Evolutionary conservation across 352 stramenopile species (phyloP), one percentile per base, ranked within the genome.

Genomic region (Blastocystis sp.): DNA sequence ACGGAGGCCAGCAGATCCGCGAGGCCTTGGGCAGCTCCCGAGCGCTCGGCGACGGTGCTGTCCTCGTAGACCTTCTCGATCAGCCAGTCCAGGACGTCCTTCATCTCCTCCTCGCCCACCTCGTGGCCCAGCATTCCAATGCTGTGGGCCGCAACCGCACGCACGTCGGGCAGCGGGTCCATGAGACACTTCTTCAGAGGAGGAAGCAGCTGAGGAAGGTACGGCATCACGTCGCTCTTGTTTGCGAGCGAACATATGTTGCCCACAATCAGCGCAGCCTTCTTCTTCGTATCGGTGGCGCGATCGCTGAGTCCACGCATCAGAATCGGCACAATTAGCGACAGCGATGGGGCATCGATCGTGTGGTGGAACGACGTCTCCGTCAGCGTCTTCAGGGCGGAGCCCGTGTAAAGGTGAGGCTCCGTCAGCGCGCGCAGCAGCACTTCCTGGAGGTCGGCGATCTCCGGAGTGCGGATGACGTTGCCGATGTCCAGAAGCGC

Each of bases 241-340:
- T 98, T 95, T 87, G 97, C 97, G 57, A 99, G 98, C 4, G 93
- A 95, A 87, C 94, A 97, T 89, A 99, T 99, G 87, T 97, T 99
- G 72, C 97, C 96, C 24, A 96, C 95, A 87, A 99, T 99, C 3
- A 99, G 90, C 4, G 95, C 95, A 32, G 95, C 94, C 88, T 98
- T 98, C 84, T 97, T 95, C 90, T 99, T 99, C 14, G 95, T 93
- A 65, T 97, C 96, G 59, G 95, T 95, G 42, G 89, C 91, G 51
- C 96, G 92, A 88, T 99, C 96, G 84, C 94, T 95, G n/a, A 99
- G 89, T 32, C 96, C 97, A 32, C 97, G 93, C 77, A 97, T 94
- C 69, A 99, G 92, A 81, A 99, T 97, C 29, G 97, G 97, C 89
- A 99, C 96, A 86, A 99, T 93, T n/a, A 99, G 91, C 29, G 96